Base-by-base conservation (phyloP, 306 rosid genomes). In the Prunus dulcis region DNA sequence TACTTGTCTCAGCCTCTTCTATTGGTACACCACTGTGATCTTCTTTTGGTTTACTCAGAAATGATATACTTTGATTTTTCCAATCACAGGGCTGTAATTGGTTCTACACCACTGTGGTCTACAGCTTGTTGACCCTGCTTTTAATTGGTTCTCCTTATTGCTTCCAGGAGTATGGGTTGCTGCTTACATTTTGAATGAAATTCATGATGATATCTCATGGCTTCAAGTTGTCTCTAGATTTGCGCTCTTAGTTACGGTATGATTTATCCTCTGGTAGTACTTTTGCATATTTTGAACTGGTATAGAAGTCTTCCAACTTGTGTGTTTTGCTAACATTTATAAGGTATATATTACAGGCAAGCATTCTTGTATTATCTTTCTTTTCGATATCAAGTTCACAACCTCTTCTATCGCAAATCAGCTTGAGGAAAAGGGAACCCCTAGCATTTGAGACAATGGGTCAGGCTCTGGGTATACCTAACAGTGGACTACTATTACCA, bases 351-450 rank as follows among this genome's bases (percentile, higher is more conserved):
- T 84, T 74, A 60, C 93, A 95, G 99, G 91, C 91, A 65, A 91
- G 99, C 83, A 82, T 92, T 79, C 93, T 92, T 43, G 90, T 92
- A 64, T 78, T 88, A 79, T 87, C 91, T 81, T 84, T 95, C 90
- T 90, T 90, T 87, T 95, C 97, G 9, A 83, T 89, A 82, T 95
- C 99, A 79, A 92, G 93, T 84, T 92, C 99, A 74, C 97, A 90
- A 86, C 99, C 99, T 68, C 87, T 95, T 81, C 90, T 92, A 74
- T 90, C 99, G 3, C 96, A 95, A 89, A 87, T 92, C 86, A 95
- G 97, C 89, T 84, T 95, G 79, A 88, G 97, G 86, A 88, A 82
- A 84, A 88, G 87, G 82, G 96, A 88, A 49, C 67, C 92, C 68
- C 84, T 84, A 69, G 91, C 90, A 74, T 86, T 83, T 76, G 86